These are phyloP conservation scores for Talaromyces sp. DNA, from an alignment of 2,329 filamentous ascomycete genomes.

Conservation along the genomic window DNA sequence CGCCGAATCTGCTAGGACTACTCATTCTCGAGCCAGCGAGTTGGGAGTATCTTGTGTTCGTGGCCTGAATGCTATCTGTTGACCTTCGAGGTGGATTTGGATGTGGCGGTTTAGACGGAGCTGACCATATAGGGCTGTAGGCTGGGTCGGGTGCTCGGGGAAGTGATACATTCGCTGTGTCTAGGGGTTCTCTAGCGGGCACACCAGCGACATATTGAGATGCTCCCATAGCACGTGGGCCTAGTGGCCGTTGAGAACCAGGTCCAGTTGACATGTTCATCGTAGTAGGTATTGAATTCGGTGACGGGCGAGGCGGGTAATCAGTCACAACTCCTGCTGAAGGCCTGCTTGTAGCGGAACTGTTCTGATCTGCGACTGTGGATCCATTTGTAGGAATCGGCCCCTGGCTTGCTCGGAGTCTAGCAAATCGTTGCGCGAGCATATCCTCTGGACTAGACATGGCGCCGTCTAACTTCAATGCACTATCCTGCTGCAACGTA, in stretches of 20 bases:
- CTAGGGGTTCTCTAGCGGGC: constrained; percentile 44
- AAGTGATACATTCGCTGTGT: constrained; percentile 31
- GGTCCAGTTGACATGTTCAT: constrained; percentile 22
- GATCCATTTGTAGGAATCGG: constrained; percentile 19
- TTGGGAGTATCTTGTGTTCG: constrained; percentile 36
- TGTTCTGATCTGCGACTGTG: constrained; percentile 18
- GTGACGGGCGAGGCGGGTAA: constrained; percentile 25
- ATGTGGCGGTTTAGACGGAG: constrained; percentile 34
- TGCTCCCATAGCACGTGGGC: constrained; percentile 44
- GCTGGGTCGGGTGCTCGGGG: constrained; percentile 48
- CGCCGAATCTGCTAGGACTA: constrained; percentile 33
- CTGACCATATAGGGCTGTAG: constrained; percentile 45
- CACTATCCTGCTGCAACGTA: constrained; percentile 25
- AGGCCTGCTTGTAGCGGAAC: constrained; percentile 16
- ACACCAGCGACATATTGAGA: constrained; percentile 32
- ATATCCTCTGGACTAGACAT: constrained; percentile 31
- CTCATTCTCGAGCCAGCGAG: constrained; percentile 32
- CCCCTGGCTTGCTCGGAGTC: constrained; percentile 30
- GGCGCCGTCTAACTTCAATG: constrained; percentile 17
- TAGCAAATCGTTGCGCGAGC: constrained; percentile 43
- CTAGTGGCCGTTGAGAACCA: constrained; percentile 34
- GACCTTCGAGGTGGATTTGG: constrained; percentile 40
- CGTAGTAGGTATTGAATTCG: constrained; percentile 23
- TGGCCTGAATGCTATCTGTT: constrained; percentile 39
- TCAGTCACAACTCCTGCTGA: constrained; percentile 22